Evolutionary conservation across 1,284 basidiomycete genomes (phyloP).

Genomic region (Meira miltonrushii): DNA sequence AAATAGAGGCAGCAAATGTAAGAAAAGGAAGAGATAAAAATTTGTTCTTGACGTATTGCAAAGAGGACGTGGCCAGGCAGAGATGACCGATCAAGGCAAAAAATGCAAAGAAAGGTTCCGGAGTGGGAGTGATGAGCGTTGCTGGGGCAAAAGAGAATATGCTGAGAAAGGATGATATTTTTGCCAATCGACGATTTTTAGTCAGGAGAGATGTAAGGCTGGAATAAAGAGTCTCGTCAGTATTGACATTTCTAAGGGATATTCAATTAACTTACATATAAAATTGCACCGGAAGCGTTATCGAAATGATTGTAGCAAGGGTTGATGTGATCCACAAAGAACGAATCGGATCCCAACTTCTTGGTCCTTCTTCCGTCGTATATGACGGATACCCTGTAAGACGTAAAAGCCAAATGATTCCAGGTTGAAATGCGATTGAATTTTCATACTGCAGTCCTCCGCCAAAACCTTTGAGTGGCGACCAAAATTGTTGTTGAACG

Average conservation of each 20-base stretch:
- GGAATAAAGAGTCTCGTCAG: not conserved
- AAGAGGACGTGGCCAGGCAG: constrained; percentile 55
- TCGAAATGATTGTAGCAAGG: constrained; percentile 35
- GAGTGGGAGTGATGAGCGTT: constrained; percentile 67
- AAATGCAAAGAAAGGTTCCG: constrained; percentile 78
- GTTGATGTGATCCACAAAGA: constrained; percentile 22
- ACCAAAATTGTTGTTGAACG: not conserved
- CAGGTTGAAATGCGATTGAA: constrained; percentile 82
- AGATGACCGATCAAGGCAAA: constrained; percentile 62
- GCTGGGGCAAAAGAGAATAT: constrained; percentile 75
- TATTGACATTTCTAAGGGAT: not conserved
- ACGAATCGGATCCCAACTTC: constrained; percentile 25
- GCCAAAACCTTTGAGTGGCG: constrained; percentile 1
- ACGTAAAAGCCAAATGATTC: constrained; percentile 46
- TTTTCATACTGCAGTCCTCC: constrained; percentile 70
- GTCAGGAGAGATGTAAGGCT: constrained; percentile 47
- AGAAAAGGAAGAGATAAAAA: not conserved
- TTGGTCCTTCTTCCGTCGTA: not conserved
- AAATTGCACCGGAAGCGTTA: constrained; percentile 59
- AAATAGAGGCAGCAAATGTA: constrained; percentile 58
- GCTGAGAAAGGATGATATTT: constrained; percentile 64
- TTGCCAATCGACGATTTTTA: constrained; percentile 60
- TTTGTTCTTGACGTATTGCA: constrained; percentile 35
- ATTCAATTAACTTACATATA: constrained; percentile 61
- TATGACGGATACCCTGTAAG: constrained; percentile 15